phyloP scores from a whole-genome alignment of 2,329 filamentous ascomycete genomes.

The Fragosphaeria purpurea region DNA sequence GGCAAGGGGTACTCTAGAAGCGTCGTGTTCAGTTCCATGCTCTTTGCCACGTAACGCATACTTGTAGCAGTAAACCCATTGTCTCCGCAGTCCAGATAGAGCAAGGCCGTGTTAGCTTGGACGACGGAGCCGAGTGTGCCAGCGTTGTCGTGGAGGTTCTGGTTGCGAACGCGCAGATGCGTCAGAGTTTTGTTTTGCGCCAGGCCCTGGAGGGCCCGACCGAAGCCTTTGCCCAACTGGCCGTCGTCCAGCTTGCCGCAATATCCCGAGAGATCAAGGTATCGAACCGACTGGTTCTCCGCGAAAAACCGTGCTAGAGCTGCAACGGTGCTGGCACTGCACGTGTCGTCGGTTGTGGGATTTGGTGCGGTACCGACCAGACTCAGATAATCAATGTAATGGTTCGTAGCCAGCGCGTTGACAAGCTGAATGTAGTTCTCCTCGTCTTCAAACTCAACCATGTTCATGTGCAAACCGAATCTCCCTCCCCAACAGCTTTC shows the following conservation, averaged over 20 bases:
- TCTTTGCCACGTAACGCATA: constrained; percentile 35
- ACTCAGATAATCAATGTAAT: constrained; percentile 40
- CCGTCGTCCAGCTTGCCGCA: constrained; percentile 48
- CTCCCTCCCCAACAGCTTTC: constrained; percentile 34
- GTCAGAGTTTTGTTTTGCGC: constrained; percentile 22
- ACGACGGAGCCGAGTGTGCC: constrained; percentile 42
- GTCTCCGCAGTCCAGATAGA: constrained; percentile 43
- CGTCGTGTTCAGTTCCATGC: constrained; percentile 30
- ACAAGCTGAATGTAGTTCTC: constrained; percentile 41
- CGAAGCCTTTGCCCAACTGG: constrained; percentile 43
- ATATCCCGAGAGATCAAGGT: constrained; percentile 46
- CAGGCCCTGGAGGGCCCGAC: constrained; percentile 30
- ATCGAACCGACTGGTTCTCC: constrained; percentile 40
- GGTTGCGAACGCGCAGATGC: constrained; percentile 46
- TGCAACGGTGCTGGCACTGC: constrained; percentile 35
- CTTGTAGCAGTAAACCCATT: constrained; percentile 46
- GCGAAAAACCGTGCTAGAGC: constrained; percentile 41
- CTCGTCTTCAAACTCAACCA: constrained; percentile 47
- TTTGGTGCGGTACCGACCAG: constrained; percentile 42
- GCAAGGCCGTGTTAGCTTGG: constrained; percentile 36
- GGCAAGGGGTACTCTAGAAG: constrained; percentile 33
- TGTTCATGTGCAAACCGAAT: constrained; percentile 41
- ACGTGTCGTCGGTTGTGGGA: constrained; percentile 22
- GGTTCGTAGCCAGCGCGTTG: constrained; percentile 38
- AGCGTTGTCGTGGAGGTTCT: constrained; percentile 44